Evolutionary conservation across 176 grass and related monocot species (phyloP), one percentile per base, ranked within the genome.

Genomic region (Avena atlantica): DNA sequence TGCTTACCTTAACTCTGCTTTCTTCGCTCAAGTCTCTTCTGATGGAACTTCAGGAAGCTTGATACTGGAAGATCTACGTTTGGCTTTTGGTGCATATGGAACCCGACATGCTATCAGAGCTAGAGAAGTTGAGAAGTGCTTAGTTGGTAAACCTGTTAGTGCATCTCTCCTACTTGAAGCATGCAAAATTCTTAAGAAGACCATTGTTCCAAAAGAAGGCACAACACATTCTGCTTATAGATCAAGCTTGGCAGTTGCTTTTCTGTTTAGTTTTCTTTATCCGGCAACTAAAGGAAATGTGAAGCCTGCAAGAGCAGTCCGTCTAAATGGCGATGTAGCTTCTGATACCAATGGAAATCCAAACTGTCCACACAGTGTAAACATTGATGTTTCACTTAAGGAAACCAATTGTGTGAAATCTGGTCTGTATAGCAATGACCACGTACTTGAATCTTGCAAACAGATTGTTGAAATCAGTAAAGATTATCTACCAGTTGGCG

Each of bases 31-130:
- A 78, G 87, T 89, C 78, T 81, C 81, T 62, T 83, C 55, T 9
- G 91, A 93, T 87, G 76, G 80, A 84, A 83, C 12, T 87, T 93
- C 91, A 78, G 69, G 78, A 45, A 83, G 82, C 78, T 79, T 88
- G 77, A 62, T 88, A 29, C 17, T 95, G 2, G 84, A 83, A 44
- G 69, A 89, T 15, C 23, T 95, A 56, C 87, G 70, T 12, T 81
- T 98, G 76, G 86, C 91, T 76, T 98, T 98, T 86, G 96, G 96
- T 91, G 91, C 93, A 21, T 95, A 92, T 95, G 93, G 93, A 13
- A 88, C 49, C 84, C 81, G 89, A 78, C 91, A 98, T 91, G 88
- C 96, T 27, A 91, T 93, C 82, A 95, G 93, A 88, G 96, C 88
- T 83, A 92, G 81, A 60, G 93, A 91, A 77, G 91, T 93, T 47